Base-by-base conservation (phyloP, 345 rosid species). In the Corchorus olitorius region DNA sequence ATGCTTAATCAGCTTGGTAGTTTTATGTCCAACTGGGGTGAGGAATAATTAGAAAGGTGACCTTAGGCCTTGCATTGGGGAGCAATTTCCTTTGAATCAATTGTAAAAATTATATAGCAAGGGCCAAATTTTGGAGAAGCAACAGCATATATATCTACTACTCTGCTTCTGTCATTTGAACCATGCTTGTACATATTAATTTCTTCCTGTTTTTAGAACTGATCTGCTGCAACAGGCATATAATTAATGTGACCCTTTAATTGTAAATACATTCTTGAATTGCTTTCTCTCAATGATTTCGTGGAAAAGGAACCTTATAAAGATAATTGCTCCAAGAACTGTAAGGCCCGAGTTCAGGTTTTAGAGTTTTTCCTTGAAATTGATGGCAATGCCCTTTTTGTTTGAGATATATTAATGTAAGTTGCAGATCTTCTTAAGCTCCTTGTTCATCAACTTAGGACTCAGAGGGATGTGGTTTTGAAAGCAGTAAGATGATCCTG, bases 31-130 rank as follows among this genome's bases (percentile, higher is more conserved):
- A 49, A 39, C 43, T 3, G 43, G 4, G 4, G 43, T 15, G 43
- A 75, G 72, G 54, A 75, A 50, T 65, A 54, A n/a, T 56, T 75
- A 16, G 54, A 53, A 43, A 4, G 35, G 63, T 49, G 22, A 48
- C 66, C 65, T 64, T 37, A 54, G 65, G 80, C 68, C 70, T 76
- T 50, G 49, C 73, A 58, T 22, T 59, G 41, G 66, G 67, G 73
- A 64, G 73, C 73, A 73, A 46, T n/a, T 56, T 56, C 61, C 33
- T 56, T 8, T 56, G 61, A 19, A 19, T 56, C 33, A 19, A 56
- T 13, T 7, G 20, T 12, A 39, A 39, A 4, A 39, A 39, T 4
- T 39, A 3, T 0, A 39, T 39, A 39, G 43, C 6, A 39, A 39
- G 43, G 48, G 43, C 8, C 68, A 64, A 64, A 33, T 37, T 46